A percentile compares a stretch with the other conserved stretches of the same genome.
These are phyloP conservation scores for Malassezia equina DNA, from an alignment of 1,284 basidiomycete species.

Conservation along the genomic window DNA sequence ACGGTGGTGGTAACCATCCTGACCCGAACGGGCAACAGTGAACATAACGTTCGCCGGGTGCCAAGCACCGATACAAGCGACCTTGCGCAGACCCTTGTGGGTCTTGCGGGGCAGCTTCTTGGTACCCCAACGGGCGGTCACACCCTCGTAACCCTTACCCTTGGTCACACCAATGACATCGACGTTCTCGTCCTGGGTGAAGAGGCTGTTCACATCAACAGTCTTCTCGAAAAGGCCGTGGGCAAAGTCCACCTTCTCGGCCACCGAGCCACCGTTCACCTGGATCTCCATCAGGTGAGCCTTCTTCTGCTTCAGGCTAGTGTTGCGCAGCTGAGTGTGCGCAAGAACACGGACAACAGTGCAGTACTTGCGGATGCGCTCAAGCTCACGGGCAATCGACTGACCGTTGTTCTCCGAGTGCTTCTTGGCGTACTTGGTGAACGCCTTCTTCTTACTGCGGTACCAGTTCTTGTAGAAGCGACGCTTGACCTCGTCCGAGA, in stretches of 20 bases:
- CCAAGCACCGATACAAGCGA: conserved; percentile 98
- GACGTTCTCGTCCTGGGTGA: conserved; percentile 93
- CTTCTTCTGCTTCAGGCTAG: conserved; percentile 96
- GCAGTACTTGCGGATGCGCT: conserved; percentile 99
- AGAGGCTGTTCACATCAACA: conserved; percentile 71
- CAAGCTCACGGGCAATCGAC: conserved; percentile 85
- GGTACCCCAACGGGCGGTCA: conserved; percentile 97
- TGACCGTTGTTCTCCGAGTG: conserved; percentile 90
- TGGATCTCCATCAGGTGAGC: conserved; percentile 99
- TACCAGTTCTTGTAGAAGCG: conserved; percentile 99
- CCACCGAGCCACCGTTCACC: conserved; percentile 90
- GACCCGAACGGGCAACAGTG: conserved; percentile 98
- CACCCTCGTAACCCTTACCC: conserved; percentile 99
- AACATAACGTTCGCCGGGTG: conserved; percentile 99
- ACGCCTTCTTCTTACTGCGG: conserved; percentile 99
- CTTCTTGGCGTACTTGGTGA: conserved; percentile 97
- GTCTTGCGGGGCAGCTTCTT: conserved; percentile 98
- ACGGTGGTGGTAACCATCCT: conserved; percentile 96
- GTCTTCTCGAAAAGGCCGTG: conserved; percentile 95
- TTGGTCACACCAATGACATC: conserved; percentile 98
- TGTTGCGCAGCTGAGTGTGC: conserved; percentile 90
- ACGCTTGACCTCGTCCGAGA: conserved; percentile 79
- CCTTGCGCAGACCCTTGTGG: conserved; percentile 96
- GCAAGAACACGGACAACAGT: conserved; percentile 98
- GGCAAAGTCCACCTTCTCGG: conserved; percentile 97